Percentiles rank a stretch among this genome's conserved stretches.
Evolutionary conservation across 768 basidiomycete genomes (phyloP).

Genomic region (Lactarius hatsudake): DNA sequence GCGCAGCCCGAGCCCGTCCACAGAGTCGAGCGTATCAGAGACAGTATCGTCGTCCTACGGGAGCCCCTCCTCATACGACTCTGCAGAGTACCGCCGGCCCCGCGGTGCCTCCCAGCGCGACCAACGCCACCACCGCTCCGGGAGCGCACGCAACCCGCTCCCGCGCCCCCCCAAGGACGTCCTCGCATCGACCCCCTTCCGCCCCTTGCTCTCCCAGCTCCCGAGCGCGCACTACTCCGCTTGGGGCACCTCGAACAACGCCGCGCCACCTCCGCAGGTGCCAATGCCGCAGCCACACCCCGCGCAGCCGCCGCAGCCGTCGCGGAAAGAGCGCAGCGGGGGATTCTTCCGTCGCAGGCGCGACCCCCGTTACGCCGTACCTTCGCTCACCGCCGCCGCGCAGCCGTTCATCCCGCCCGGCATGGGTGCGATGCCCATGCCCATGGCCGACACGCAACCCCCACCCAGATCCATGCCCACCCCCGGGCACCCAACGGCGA

Average conservation of each 20-base stretch:
- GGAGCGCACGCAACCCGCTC: slow-evolving; percentile 49
- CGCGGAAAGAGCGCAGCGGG: slow-evolving; percentile 14
- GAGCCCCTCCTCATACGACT: slow-evolving; percentile 15
- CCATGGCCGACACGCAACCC: slow-evolving; percentile 15
- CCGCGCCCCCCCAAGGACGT: slow-evolving; percentile 61
- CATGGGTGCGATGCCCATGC: not conserved
- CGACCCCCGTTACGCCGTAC: not conserved
- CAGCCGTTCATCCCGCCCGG: slow-evolving; percentile 5
- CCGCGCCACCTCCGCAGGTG: not conserved
- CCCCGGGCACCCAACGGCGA: not conserved
- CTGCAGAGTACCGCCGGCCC: slow-evolving; percentile 10
- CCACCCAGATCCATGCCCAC: not conserved
- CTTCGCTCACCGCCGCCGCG: slow-evolving; percentile 4
- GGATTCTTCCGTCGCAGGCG: slow-evolving; percentile 11
- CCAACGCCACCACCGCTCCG: slow-evolving; percentile 37
- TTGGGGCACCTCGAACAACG: slow-evolving; percentile 15
- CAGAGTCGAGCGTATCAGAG: not conserved
- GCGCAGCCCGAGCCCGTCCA: slow-evolving; percentile 16
- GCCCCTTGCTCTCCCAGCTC: slow-evolving; percentile 47
- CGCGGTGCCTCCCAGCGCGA: slow-evolving; percentile 35
- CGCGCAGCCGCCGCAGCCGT: not conserved
- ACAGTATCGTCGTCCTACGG: slow-evolving; percentile 10
- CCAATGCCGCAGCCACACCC: slow-evolving; percentile 1
- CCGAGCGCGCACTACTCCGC: slow-evolving; percentile 38
- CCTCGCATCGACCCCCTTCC: slow-evolving; percentile 57